phyloP scores from a whole-genome alignment of 1,139 yeast species.

The Eremothecium sinecaudum region DNA sequence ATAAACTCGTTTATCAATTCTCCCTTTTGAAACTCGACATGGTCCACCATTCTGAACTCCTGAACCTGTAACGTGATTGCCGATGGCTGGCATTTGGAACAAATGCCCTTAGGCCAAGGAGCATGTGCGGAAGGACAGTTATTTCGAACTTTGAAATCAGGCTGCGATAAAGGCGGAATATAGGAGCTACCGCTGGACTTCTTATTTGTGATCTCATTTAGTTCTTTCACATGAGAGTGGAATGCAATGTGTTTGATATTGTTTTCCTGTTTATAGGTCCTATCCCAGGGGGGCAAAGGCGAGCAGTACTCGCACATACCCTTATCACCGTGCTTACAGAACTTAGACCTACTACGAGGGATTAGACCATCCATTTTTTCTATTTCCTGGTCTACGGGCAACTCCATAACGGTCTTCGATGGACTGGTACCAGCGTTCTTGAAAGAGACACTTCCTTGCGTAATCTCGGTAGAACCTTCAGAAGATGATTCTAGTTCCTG shows the following conservation, averaged over 20 bases:
- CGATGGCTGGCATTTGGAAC: slow-evolving; percentile 96
- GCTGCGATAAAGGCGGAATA: slow-evolving; percentile 71
- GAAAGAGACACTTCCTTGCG: neutral
- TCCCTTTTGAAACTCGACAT: slow-evolving; percentile 79
- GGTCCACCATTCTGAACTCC: slow-evolving; percentile 91
- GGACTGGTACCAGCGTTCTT: neutral
- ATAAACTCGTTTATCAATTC: slow-evolving; percentile 70
- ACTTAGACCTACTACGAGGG: slow-evolving; percentile 46
- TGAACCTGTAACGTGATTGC: slow-evolving; percentile 90
- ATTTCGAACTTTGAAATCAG: slow-evolving; percentile 53
- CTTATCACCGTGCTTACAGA: slow-evolving; percentile 82
- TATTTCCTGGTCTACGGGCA: slow-evolving; percentile 58
- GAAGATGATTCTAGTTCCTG: slow-evolving; percentile 17
- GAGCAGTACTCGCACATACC: slow-evolving; percentile 98
- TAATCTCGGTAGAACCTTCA: slow-evolving; percentile 4
- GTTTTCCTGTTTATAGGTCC: slow-evolving; percentile 60
- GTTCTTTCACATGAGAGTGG: slow-evolving; percentile 69
- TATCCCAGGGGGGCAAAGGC: slow-evolving; percentile 93
- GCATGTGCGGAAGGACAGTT: slow-evolving; percentile 74
- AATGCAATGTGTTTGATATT: slow-evolving; percentile 82
- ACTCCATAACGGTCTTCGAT: slow-evolving; percentile 31
- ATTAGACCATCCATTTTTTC: slow-evolving; percentile 69
- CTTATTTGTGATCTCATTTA: slow-evolving; percentile 62
- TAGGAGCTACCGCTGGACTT: slow-evolving; percentile 55
- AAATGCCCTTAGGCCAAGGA: slow-evolving; percentile 90